phyloP scores from a whole-genome alignment of 257 asterid species.

The Jacaranda mimosifolia region DNA sequence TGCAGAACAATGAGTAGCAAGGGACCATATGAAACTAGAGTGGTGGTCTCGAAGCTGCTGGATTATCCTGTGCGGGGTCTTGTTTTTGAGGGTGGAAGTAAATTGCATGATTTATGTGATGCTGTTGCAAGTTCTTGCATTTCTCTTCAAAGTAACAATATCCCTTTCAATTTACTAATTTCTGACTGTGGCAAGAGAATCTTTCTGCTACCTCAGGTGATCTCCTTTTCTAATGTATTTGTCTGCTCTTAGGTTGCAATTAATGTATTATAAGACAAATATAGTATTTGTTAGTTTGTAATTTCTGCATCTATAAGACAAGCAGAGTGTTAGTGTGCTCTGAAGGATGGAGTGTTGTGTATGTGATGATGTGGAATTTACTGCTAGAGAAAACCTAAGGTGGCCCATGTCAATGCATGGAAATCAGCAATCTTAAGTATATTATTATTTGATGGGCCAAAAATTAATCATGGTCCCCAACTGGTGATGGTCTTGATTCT shows the following conservation, averaged over 20 bases:
- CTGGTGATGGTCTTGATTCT: not conserved
- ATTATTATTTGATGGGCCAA: not conserved
- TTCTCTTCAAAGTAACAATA: slow-evolving; percentile 61
- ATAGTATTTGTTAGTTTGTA: not conserved
- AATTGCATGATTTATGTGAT: slow-evolving; percentile 50
- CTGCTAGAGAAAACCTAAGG: not conserved
- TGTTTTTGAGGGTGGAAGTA: slow-evolving; percentile 68
- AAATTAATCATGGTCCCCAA: not conserved
- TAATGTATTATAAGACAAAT: not conserved
- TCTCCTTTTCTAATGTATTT: slow-evolving; percentile 8
- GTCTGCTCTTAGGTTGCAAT: slow-evolving; percentile 6
- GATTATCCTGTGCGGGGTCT: slow-evolving; percentile 72
- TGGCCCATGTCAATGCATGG: not conserved
- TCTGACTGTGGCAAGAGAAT: slow-evolving; percentile 68
- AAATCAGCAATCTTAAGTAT: not conserved
- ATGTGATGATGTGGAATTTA: not conserved
- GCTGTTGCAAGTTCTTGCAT: slow-evolving; percentile 68
- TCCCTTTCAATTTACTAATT: slow-evolving; percentile 74
- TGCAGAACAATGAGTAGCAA: slow-evolving; percentile 51
- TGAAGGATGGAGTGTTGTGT: not conserved
- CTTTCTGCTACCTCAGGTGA: slow-evolving; percentile 77
- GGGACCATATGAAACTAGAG: slow-evolving; percentile 48
- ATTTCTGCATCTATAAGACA: slow-evolving; percentile 5
- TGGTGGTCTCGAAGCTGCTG: slow-evolving; percentile 64
- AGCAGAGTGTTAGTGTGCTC: not conserved